phyloP scores from a whole-genome alignment of 2,329 filamentous ascomycete species.

The Trichoderma hamatum region DNA sequence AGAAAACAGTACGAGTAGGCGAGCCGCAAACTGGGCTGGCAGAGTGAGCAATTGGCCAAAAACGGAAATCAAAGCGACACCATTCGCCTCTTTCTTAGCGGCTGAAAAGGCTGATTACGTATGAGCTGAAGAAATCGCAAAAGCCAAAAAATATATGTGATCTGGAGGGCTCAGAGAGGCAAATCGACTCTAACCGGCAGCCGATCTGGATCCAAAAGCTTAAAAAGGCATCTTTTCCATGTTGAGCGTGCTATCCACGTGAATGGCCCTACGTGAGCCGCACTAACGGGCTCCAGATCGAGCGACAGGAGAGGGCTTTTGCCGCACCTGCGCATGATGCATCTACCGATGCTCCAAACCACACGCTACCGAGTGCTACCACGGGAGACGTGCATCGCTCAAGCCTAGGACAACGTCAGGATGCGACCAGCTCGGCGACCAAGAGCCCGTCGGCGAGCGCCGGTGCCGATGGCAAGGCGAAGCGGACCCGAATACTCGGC shows the following conservation, averaged over 20 bases:
- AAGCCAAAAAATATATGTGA: constrained; percentile 13
- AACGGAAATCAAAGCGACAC: constrained; percentile 2
- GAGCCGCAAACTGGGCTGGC: constrained; percentile 7
- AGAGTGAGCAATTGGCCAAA: constrained; percentile 10
- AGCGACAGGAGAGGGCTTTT: background rate
- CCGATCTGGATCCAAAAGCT: constrained; percentile 26
- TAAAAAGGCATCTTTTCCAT: constrained; percentile 17
- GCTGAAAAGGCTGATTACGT: constrained; percentile 22
- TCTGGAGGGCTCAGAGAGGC: constrained; percentile 11
- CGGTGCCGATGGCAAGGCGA: constrained; percentile 15
- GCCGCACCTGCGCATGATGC: constrained; percentile 5
- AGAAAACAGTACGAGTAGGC: constrained; percentile 10
- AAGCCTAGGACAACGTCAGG: background rate
- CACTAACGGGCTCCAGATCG: constrained; percentile 24
- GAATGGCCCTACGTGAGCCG: constrained; percentile 10
- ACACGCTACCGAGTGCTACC: constrained; percentile 7
- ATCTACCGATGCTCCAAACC: constrained; percentile 5
- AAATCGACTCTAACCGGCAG: constrained; percentile 19
- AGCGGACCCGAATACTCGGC: constrained; percentile 1
- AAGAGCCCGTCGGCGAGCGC: background rate
- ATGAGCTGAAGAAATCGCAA: constrained; percentile 16
- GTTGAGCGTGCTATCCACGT: constrained; percentile 17
- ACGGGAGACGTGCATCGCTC: constrained; percentile 7
- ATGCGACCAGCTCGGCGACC: constrained; percentile 1
- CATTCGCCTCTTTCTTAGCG: constrained; percentile 6